These are phyloP conservation scores for Akanthomyces uredinophilus DNA, from an alignment of 2,329 filamentous ascomycete genomes.

Conservation along the genomic window DNA sequence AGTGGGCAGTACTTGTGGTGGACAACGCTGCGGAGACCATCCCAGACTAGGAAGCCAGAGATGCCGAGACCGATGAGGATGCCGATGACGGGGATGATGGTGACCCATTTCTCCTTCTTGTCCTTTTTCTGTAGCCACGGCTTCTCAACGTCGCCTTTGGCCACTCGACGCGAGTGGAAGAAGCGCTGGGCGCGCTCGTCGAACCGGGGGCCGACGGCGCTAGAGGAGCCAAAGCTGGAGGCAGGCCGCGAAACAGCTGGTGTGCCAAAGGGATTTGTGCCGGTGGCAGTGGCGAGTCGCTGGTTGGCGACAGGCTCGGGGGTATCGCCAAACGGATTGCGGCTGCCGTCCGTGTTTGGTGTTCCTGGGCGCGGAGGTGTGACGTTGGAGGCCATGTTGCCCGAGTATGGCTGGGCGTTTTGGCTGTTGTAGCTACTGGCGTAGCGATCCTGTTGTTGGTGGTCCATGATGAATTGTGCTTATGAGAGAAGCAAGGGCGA, in stretches of 20 bases:
- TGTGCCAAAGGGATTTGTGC: slow-evolving; percentile 43
- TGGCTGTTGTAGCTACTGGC: slow-evolving; percentile 22
- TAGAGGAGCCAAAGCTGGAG: slow-evolving; percentile 44
- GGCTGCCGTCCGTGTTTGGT: slow-evolving; percentile 35
- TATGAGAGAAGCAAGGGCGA: not conserved
- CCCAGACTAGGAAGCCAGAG: slow-evolving; percentile 68
- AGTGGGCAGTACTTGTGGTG: slow-evolving; percentile 69
- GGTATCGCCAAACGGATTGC: slow-evolving; percentile 38
- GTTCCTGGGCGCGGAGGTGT: slow-evolving; percentile 39
- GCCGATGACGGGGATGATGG: slow-evolving; percentile 70
- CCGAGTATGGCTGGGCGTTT: slow-evolving; percentile 25
- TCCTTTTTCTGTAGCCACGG: slow-evolving; percentile 72
- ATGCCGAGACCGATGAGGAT: slow-evolving; percentile 63
- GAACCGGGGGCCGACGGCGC: slow-evolving; percentile 31
- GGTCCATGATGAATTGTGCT: slow-evolving; percentile 22
- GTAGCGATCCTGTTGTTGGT: slow-evolving; percentile 22
- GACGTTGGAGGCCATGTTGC: slow-evolving; percentile 32
- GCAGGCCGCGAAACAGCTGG: slow-evolving; percentile 40
- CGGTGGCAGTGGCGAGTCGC: slow-evolving; percentile 20
- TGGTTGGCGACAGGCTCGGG: slow-evolving; percentile 32
- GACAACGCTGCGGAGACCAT: slow-evolving; percentile 66
- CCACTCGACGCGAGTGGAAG: slow-evolving; percentile 69
- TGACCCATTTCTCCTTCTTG: slow-evolving; percentile 80
- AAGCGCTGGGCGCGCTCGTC: slow-evolving; percentile 46
- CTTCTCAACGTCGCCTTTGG: slow-evolving; percentile 68